Conservation (phyloP, 345 rosid genomes). For the Euclidium syriacum region DNA sequence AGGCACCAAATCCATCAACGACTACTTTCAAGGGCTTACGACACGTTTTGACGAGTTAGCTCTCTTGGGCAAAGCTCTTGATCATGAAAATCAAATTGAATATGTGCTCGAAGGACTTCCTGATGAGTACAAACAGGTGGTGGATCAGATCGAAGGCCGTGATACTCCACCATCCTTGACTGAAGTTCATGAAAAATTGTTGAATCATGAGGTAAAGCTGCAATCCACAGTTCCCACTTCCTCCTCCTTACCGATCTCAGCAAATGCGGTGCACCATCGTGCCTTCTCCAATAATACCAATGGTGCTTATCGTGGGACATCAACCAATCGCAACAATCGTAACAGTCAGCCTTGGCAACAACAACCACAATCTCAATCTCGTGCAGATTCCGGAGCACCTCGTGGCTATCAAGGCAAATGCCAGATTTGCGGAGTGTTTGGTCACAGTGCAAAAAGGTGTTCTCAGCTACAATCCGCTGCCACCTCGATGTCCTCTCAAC, state of each 20-base stretch:
- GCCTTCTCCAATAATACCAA: too few species aligned
- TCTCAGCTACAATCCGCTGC: background rate
- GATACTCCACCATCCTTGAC: background rate
- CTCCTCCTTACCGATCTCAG: too few species aligned
- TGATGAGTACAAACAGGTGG: background rate
- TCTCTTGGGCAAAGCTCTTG: background rate
- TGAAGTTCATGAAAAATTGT: background rate
- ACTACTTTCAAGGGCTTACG: background rate
- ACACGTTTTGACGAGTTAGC: background rate
- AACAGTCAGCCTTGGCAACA: too few species aligned
- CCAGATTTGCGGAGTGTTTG: background rate
- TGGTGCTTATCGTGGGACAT: too few species aligned
- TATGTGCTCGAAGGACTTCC: background rate
- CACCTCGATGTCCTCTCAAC: background rate
- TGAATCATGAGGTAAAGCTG: background rate
- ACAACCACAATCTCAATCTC: too few species aligned
- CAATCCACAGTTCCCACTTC: too few species aligned
- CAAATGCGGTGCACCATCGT: too few species aligned
- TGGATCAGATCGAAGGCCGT: background rate
- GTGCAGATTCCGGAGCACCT: too few species aligned
- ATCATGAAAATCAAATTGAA: background rate
- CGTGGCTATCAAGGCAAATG: background rate
- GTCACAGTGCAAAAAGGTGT: background rate
- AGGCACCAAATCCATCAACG: background rate
- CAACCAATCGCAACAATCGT: too few species aligned